phyloP scores from a whole-genome alignment of 208 protist genomes.

The Leishmania arabica region DNA sequence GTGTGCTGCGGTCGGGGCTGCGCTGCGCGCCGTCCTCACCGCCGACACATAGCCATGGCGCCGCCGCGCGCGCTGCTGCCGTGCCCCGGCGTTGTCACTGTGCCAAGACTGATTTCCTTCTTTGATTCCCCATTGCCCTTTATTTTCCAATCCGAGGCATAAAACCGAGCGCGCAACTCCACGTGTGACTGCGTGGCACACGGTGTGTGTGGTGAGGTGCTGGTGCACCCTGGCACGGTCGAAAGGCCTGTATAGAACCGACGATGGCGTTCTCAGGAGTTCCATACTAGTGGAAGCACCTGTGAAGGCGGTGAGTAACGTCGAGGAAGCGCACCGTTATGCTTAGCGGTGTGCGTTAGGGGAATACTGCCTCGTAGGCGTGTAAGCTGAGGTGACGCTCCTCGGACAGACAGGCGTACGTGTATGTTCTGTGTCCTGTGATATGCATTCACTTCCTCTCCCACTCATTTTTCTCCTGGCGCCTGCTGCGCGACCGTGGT shows the following conservation, averaged over 20 bases:
- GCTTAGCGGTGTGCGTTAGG: not conserved
- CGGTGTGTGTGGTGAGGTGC: not conserved
- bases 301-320: no score
- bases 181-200: not conserved
- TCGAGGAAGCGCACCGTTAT: no score
- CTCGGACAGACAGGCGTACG: not conserved
- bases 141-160: not conserved
- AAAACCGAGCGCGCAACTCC: not conserved
- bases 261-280: no score
- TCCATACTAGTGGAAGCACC: no score
- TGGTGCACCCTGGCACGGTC: not conserved
- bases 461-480: not conserved
- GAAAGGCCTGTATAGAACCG: no score
- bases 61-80: conserved; percentile 6
- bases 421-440: not conserved
- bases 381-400: no score
- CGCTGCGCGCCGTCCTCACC: conserved; percentile 5
- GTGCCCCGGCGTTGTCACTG: conserved; percentile 35
- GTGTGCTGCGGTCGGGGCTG: not conserved
- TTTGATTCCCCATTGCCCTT: conserved; percentile 13
- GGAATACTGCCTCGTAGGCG: not conserved
- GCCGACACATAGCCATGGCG: not conserved
- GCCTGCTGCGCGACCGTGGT: not conserved
- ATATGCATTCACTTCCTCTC: not conserved
- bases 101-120: conserved; percentile 28